Base-by-base conservation (phyloP, 257 asterid species). In the Solanum stenotomum region DNA sequence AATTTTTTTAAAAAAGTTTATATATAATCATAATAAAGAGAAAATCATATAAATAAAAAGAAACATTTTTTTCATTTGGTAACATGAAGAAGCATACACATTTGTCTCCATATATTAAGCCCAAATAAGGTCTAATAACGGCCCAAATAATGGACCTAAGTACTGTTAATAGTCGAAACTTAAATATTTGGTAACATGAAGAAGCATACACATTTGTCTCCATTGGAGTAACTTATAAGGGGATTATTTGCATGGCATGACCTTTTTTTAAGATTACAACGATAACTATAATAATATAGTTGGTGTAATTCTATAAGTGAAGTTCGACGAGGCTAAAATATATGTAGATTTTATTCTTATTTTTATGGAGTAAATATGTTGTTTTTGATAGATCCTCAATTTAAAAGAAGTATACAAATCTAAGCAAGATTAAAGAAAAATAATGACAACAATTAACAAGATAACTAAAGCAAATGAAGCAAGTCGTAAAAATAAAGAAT, bases 311-410 rank as follows among this genome's bases (percentile, higher is more conserved):
- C n/a, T 20, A 8, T 22, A 59, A 22, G 11, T 49, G 8, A 49
- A 49, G 59, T 15, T 2, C 1, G 3, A 49, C 8, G 14, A 22
- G 3, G 14, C 0, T 61, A 61, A 3, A 61, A 61, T 22, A 9
- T 6, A 8, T 9, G 5, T 22, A 22, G 27, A 61, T 4, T 9
- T 0, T 59, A 59, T 59, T 0, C 1, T 3, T 59, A 59, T 0
- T 4, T 59, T 8, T 6, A 59, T 59, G 2, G 12, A 4, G 6
- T 59, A 59, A 4, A 59, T 0, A 59, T 3, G 5, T 56, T 56
- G 0, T 22, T 22, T 22, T 1, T 4, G 6, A 22, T 23, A 61
- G 29, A 23, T 0, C 1, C 1, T 61, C 14, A 2, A 61, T 23
- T 61, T 3, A 22, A 22, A 20, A 56, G 10, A 20, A 20, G 10